These are phyloP conservation scores for Gossypium lobatum DNA, from an alignment of 441 rosid species.

Conservation along the genomic window DNA sequence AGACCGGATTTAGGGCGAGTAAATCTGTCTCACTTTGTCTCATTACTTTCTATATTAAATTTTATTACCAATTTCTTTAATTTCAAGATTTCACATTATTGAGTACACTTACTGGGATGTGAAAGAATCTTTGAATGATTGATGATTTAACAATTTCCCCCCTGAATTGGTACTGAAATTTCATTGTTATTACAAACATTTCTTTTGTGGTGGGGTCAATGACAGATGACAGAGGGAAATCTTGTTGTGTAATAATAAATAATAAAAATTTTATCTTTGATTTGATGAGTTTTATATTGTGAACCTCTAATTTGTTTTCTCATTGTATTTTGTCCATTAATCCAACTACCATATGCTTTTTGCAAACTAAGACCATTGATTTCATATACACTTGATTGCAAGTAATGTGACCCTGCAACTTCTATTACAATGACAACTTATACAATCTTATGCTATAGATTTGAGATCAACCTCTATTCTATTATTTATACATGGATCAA, in stretches of 20 bases:
- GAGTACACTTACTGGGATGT: neutral
- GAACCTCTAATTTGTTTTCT: constrained; percentile 4
- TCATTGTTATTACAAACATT: neutral
- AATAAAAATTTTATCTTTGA: neutral
- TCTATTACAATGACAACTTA: constrained; percentile 4
- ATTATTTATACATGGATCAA: neutral
- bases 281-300: constrained; percentile 1
- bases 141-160: constrained; percentile 4
- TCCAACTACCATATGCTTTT: neutral
- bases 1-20: too few species aligned
- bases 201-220: constrained; percentile 3
- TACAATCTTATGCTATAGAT: neutral
- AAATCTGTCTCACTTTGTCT: too few species aligned
- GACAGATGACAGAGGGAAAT: neutral
- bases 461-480: neutral
- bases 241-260: neutral
- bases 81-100: too few species aligned
- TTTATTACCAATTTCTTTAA: too few species aligned
- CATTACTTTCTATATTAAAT: too few species aligned
- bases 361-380: neutral
- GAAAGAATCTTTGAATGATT: constrained; percentile 7
- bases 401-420: constrained; percentile 13
- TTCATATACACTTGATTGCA: neutral
- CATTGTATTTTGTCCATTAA: constrained; percentile 4
- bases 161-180: neutral